Percentiles rank a stretch among this genome's conserved stretches.
Conservation (phyloP, 164 flowering plant species). For the Dillenia suffruticosa region DNA sequence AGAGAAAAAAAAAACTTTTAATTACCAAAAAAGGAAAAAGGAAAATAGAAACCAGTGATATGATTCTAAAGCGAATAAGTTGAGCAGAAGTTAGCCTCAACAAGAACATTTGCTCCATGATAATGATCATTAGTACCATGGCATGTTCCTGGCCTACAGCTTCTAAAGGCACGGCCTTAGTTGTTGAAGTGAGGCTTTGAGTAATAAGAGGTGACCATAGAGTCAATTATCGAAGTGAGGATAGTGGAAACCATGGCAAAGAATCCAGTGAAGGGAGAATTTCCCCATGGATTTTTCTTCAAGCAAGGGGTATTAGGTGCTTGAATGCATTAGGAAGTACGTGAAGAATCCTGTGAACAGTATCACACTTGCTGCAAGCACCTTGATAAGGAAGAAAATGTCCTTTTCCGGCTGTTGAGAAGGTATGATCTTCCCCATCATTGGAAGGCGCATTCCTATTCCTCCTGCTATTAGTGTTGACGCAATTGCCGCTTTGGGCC, state of each 20-base stretch:
- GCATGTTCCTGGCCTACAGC: too few relatives aligned
- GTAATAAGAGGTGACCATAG: conserved; percentile 24
- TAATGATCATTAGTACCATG: too few relatives aligned
- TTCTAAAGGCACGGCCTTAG: too few relatives aligned
- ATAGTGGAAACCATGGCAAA: conserved; percentile 31
- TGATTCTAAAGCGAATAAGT: too few relatives aligned
- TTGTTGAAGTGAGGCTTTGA: conserved; percentile 13
- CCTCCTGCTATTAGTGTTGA: conserved; percentile 22
- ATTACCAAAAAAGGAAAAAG: too few relatives aligned
- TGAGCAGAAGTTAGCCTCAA: too few relatives aligned
- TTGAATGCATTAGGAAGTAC: conserved; percentile 37
- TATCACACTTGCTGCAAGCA: conserved; percentile 43
- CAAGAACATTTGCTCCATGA: too few relatives aligned
- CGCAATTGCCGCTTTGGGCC: conserved; percentile 16
- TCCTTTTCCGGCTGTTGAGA: conserved; percentile 20
- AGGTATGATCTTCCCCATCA: conserved; percentile 17
- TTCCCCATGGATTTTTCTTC: conserved; percentile 20
- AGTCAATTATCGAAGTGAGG: conserved; percentile 28
- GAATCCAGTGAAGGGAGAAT: conserved; percentile 28
- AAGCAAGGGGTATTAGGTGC: conserved; percentile 27
- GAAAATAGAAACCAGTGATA: too few relatives aligned
- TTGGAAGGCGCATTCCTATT: conserved; percentile 22
- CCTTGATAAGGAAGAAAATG: conserved; percentile 28
- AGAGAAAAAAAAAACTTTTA: too few relatives aligned
- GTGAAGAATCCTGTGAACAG: conserved; percentile 39